Base-by-base conservation (phyloP, 2,329 filamentous ascomycete genomes). In the Falciphora oryzae region DNA sequence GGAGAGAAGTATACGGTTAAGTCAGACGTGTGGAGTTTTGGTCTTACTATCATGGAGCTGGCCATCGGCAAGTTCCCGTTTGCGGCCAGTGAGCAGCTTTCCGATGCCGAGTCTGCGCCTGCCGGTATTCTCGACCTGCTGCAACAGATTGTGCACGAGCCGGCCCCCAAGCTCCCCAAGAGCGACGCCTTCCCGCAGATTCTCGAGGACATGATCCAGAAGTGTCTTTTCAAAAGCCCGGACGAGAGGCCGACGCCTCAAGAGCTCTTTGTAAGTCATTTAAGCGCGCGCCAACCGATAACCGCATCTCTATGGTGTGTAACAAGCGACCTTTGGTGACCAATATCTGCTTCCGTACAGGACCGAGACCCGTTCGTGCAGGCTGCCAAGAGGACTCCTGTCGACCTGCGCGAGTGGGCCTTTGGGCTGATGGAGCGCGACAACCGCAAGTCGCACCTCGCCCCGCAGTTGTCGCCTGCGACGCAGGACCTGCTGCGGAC, bases 1-100 rank as follows among this genome's bases (percentile, higher is more conserved):
- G 95, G 95, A 67, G 93, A 95, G 68, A 93, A 92, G 71, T 99
- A 99, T 78, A 97, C 94, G 0, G 94, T 99, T 72, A 97, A 97
- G 77, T 97, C 93, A 16, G 95, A 99, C 75, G 95, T 99, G 4
- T 99, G 95, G 95, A 97, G 93, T 84, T 96, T 97, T 68, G 95
- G 95, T 38, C 81, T 99, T 69, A 90, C 89, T 0, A 88, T 99
- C 67, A 98, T 99, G 93, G 95, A 99, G 77, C 80, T 99, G 70
- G 95, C 95, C 44, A 97, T 99, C 73, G 95, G 95, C 69, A 93
- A 96, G 73, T 99, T 99, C 73, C 95, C 95, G 0, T 99, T 99
- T 75, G 89, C 90, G 69, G 83, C 88, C 16, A 92, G 87, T 71
- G 87, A 89, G 71, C 85, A 88, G 69, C 77, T 88, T 29, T 85